Percentiles rank a stretch among this genome's conserved stretches.
Evolutionary conservation across 129 eudicot genomes (phyloP).

Genomic region (Helichrysum umbraculigerum): DNA sequence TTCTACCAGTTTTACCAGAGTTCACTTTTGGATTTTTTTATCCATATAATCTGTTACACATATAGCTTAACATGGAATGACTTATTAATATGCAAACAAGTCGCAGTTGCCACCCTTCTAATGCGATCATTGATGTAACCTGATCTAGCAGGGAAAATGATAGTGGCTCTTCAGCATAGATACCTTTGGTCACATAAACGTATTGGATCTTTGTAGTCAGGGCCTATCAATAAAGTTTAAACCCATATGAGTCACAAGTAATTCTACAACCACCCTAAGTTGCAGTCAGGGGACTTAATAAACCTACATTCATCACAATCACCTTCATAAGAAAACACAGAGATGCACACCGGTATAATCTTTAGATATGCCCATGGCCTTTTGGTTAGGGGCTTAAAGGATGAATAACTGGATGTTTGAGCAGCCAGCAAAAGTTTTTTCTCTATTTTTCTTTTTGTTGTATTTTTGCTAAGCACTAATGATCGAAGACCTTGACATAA

Average conservation of each 20-base stretch:
- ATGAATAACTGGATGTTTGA: neutral
- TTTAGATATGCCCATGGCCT: neutral
- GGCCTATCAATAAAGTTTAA: neutral
- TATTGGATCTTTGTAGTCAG: neutral
- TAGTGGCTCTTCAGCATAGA: neutral
- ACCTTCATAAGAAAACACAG: neutral
- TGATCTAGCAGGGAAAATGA: neutral
- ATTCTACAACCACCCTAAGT: neutral
- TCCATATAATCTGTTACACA: neutral
- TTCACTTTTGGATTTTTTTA: neutral
- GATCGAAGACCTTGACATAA: neutral
- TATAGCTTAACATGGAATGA: neutral
- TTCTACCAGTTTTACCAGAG: neutral
- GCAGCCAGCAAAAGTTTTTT: neutral
- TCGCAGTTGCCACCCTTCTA: neutral
- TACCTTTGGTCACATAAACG: neutral
- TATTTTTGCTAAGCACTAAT: neutral
- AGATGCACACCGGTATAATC: constrained; percentile 2
- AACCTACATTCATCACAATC: neutral
- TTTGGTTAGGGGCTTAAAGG: neutral
- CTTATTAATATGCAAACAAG: neutral
- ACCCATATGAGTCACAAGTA: constrained; percentile 2
- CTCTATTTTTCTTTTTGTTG: neutral
- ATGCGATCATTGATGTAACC: neutral
- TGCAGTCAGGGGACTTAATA: neutral